Evolutionary conservation across 2,329 filamentous ascomycete species (phyloP), one percentile per base, ranked within the genome.

Genomic region (Beauveria sp.): DNA sequence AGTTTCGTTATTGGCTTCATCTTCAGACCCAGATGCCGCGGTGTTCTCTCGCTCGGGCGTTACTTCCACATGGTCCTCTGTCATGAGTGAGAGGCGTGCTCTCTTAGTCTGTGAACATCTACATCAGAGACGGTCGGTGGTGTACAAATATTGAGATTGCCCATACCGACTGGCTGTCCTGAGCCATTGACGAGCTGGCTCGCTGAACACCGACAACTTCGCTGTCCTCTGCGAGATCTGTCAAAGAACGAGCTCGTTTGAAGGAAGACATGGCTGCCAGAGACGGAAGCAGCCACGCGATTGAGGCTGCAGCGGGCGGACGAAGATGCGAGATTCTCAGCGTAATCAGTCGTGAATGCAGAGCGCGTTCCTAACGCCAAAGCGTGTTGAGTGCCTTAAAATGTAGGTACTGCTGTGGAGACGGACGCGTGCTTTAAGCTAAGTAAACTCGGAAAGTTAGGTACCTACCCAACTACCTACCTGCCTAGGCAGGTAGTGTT

Each of bases 1-100:
- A 26, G 72, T 72, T 4, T 71, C 69, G 12, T 68, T 67, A n/a
- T 72, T 70, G 12, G 70, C 70, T 20, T 52, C 56, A 12, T 75
- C 73, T 46, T 69, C 67, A 56, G 64, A 57, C n/a, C 58, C 43
- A 66, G 28, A 55, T 1, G 43, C 16, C 67, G 53, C 66, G 66
- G 10, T 68, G 12, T 65, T 67, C 20, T 68, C 67, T 46, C 71
- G 66, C 42, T 62, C 58, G 9, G 47, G 45, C 26, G 57, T 62
- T 16, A 59, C 51, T 28, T 64, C 51, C 78, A 10, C 18, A 28
- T n/a, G 46, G 20, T 18, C 22, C 24, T 30, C 78, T 57, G 38
- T 34, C 14, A 38, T 50, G 24, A 59, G 20, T 6, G 61, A 62
- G 2, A 62, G 42, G 14, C 61, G 55, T 12, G 22, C 42, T 30